Conservation (phyloP, 768 basidiomycete species). For the Lactifluus hygrophoroides region DNA sequence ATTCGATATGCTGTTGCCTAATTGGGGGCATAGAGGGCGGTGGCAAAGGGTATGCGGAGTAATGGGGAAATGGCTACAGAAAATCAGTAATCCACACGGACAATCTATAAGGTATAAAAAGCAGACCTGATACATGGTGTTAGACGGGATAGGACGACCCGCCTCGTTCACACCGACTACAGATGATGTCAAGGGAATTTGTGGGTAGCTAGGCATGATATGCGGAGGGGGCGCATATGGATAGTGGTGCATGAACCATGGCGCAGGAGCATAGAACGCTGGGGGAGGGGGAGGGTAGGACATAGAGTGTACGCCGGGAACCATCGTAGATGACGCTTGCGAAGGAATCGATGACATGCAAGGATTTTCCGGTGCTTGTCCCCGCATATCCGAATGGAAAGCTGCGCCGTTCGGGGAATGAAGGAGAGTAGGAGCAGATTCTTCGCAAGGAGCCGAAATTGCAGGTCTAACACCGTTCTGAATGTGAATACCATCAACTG, state of each 20-base stretch:
- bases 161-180: constrained; percentile 1
- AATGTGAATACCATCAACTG: not conserved
- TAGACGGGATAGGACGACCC: not conserved
- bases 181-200: constrained; percentile 18
- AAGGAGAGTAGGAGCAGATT: not conserved
- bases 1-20: constrained; percentile 6
- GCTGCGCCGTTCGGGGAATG: not conserved
- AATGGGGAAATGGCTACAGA: constrained; percentile 10
- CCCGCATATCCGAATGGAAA: not conserved
- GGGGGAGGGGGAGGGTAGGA: constrained; percentile 3
- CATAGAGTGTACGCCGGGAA: not conserved
- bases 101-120: not conserved
- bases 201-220: constrained; percentile 36
- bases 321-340: constrained; percentile 1
- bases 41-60: constrained; percentile 7
- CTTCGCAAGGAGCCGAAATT: not conserved
- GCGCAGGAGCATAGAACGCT: constrained; percentile 13
- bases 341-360: constrained; percentile 1
- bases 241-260: constrained; percentile 18
- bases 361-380: not conserved
- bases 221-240: constrained; percentile 30
- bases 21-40: constrained; percentile 1
- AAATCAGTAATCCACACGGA: not conserved
- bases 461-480: not conserved
- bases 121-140: constrained; percentile 13